Percentiles rank a stretch among this genome's conserved stretches.
These are phyloP conservation scores for Cryptococcus sp. DNA, from an alignment of 1,284 basidiomycete species.

Conservation along the genomic window DNA sequence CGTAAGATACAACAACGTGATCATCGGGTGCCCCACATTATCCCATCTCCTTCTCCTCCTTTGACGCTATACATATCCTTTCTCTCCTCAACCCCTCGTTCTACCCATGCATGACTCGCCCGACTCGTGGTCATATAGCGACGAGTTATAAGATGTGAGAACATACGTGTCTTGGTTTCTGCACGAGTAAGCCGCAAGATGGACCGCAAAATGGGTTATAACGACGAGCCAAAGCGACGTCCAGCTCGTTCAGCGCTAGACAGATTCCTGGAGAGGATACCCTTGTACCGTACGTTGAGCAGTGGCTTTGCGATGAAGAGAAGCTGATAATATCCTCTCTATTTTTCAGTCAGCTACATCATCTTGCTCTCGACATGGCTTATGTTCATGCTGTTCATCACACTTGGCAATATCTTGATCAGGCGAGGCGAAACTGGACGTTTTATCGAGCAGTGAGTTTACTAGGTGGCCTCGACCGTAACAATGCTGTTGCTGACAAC, in stretches of 20 bases:
- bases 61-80: too few species aligned
- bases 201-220: background rate
- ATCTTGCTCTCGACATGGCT: slow-evolving; percentile 32
- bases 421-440: slow-evolving; percentile 23
- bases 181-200: too few species aligned
- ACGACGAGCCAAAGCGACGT: background rate
- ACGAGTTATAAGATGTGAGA: too few species aligned
- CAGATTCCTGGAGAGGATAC: slow-evolving; percentile 6
- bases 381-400: slow-evolving; percentile 32
- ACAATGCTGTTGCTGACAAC: background rate
- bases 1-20: too few species aligned
- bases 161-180: too few species aligned
- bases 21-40: too few species aligned
- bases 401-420: slow-evolving; percentile 28
- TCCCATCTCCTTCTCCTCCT: too few species aligned
- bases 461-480: background rate
- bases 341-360: slow-evolving; percentile 23
- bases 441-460: slow-evolving; percentile 36
- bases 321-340: background rate
- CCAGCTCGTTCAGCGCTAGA: slow-evolving; percentile 2
- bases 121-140: too few species aligned
- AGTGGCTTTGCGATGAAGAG: background rate
- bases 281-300: slow-evolving; percentile 11
- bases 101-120: too few species aligned
- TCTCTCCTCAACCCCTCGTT: too few species aligned